Evolutionary conservation across 305 asterid genomes (phyloP).

Genomic region (Ruellia speciosa): DNA sequence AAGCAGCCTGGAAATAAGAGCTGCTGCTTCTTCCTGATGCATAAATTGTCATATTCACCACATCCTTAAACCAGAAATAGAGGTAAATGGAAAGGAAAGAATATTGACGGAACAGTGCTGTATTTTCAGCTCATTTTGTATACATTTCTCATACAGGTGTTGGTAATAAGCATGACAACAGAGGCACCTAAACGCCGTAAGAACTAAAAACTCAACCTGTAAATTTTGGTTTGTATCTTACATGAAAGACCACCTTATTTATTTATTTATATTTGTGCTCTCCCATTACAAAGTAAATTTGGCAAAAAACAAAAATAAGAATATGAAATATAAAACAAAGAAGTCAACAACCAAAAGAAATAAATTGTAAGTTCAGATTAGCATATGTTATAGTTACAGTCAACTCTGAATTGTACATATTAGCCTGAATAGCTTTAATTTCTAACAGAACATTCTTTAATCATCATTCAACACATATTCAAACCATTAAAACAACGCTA

Average conservation of each 20-base stretch:
- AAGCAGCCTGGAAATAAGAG: constrained; percentile 76
- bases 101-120: too few relatives aligned
- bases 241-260: neutral
- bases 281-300: neutral
- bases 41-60: constrained; percentile 15
- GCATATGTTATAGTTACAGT: neutral
- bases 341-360: neutral
- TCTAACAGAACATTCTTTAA: neutral
- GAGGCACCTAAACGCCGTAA: neutral
- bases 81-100: constrained; percentile 5
- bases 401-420: neutral
- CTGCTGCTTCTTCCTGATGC: constrained; percentile 77
- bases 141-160: neutral
- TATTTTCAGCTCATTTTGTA: too few relatives aligned
- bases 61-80: constrained; percentile 7
- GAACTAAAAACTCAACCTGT: neutral
- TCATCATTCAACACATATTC: neutral
- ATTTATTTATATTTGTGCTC: neutral
- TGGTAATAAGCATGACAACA: neutral
- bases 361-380: neutral
- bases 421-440: constrained; percentile 1
- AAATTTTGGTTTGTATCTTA: too few relatives aligned
- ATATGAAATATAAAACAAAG: neutral
- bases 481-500: neutral
- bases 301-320: neutral